Evolutionary conservation across 139 green algal species (phyloP).

Genomic region (Chlamydomonas schloesseri): DNA sequence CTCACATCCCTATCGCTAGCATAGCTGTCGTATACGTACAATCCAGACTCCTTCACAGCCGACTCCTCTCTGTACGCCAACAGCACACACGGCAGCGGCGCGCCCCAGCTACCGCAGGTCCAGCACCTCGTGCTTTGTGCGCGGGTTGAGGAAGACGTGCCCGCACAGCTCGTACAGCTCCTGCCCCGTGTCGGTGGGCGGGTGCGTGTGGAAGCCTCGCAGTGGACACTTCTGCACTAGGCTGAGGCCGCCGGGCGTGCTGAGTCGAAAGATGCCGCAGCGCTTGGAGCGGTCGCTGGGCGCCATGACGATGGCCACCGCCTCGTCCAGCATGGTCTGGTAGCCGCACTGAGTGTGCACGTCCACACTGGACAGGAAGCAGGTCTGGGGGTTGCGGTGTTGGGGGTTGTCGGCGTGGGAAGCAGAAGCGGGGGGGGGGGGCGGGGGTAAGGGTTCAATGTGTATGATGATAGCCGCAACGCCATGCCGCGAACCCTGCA

Average conservation of each 20-base stretch:
- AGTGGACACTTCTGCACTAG: slow-evolving; percentile 89
- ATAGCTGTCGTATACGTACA: no score
- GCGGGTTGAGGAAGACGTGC: slow-evolving; percentile 93
- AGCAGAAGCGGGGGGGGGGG: not conserved
- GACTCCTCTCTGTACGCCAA: no score
- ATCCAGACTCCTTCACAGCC: no score
- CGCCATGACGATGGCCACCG: slow-evolving; percentile 97
- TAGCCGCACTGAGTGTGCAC: slow-evolving; percentile 95
- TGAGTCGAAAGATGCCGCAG: slow-evolving; percentile 94
- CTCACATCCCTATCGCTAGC: no score
- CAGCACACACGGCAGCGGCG: no score
- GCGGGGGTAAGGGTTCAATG: not conserved
- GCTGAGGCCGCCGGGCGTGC: slow-evolving; percentile 88
- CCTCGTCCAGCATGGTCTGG: slow-evolving; percentile 95
- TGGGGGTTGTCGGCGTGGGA: no score
- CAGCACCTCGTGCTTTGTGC: slow-evolving; percentile 83
- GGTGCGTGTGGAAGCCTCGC: slow-evolving; percentile 93
- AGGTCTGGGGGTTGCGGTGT: slow-evolving; percentile 63
- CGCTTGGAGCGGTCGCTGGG: slow-evolving; percentile 69
- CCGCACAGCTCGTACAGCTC: slow-evolving; percentile 93
- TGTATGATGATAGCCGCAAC: not conserved
- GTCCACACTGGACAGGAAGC: slow-evolving; percentile 96
- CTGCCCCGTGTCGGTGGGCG: slow-evolving; percentile 78
- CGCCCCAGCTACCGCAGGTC: slow-evolving; percentile 79
- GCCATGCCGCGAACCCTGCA: not conserved